Evolutionary conservation across 805 yeast species (phyloP), one percentile per base, ranked within the genome.

Genomic region (Candida golubevii): DNA sequence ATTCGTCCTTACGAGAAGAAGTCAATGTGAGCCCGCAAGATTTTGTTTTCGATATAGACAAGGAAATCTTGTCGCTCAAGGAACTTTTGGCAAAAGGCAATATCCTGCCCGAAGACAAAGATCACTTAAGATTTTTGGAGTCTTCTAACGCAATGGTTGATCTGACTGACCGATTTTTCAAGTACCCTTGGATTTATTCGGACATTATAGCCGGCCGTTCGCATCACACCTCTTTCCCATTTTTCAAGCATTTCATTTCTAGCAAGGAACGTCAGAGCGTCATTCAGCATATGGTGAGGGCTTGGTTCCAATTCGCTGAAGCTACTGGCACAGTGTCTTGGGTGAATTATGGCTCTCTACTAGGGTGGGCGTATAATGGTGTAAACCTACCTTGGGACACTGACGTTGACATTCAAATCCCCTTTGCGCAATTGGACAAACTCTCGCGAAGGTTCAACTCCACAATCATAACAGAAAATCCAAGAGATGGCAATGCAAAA

Each of bases 121-220:
- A 55, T 26, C 63, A 65, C 41, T 56, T 66, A 29, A 48, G 56
- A n/a, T 67, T 67, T 29, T 48, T 67, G 15, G 56, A 63, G 43
- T 47, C 55, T 34, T 59, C 70, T 9, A 59, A 48, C 42, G 14
- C 33, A 11, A 30, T 44, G 8, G 60, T 50, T 12, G 61, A 56
- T 36, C 26, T 41, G 29, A 53, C 67, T 8, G 69, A 63, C 49
- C 51, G 63, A 28, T 65, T 56, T 45, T 67, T 67, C 58, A 65
- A 67, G 46, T 67, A 67, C 47, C 71, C 72, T 8, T 67, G 72
- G 72, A 66, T 67, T 28, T 51, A 55, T 36, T 51, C 67, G 36
- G 72, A 67, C 50, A 49, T 67, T 7, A 53, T 63, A 11, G 60
- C 60, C 13, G 72, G 72, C 4, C 58, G 61, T 35, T 56, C 67